Base-by-base conservation (phyloP, 2,329 filamentous ascomycete genomes). In the Scedosporium dehoogii region DNA sequence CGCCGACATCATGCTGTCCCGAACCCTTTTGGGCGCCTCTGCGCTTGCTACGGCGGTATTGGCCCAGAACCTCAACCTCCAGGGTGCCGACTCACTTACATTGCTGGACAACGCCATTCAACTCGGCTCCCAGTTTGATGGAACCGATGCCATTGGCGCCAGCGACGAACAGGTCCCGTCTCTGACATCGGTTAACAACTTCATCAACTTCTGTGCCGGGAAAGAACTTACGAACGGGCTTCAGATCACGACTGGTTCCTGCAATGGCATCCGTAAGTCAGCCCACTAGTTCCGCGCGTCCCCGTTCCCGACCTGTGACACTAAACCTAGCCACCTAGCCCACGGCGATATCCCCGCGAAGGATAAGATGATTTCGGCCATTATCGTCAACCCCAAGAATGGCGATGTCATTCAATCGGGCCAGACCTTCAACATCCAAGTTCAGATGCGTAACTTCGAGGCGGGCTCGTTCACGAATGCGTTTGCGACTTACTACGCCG, bases 381-480 rank as follows among this genome's bases (percentile, higher is more conserved):
- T 81, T 41, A 72, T 82, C 63, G 58, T 72, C 57, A 77, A 74
- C 70, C 79, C 79, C 58, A 69, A 75, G 65, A 75, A 79, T 65
- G 70, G 71, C 62, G 71, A 79, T 62, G 70, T 77, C 64, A 58
- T 81, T n/a, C 21, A 67, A 1, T 72, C 70, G 4, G 71, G 75
- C 65, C 67, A 72, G 64, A 73, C 75, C 62, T 81, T 82, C 69
- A 70, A 74, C 57, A 72, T 81, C 62, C 65, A 71, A 21, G 70
- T 81, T 25, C 73, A 76, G 64, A 72, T 78, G 16, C 63, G 65
- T 21, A 79, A 81, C 70, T 74, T 82, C 65, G 66, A 73, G 46
- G 73, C 79, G 4, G 79, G 79, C 55, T 73, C 75, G 48, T 81
- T 82, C 69, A 81, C 79, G 62, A 81, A 81, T 66, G 77, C 79